These are phyloP conservation scores for Cryptococcus sp. DNA, from an alignment of 1,284 basidiomycete species.

Conservation along the genomic window DNA sequence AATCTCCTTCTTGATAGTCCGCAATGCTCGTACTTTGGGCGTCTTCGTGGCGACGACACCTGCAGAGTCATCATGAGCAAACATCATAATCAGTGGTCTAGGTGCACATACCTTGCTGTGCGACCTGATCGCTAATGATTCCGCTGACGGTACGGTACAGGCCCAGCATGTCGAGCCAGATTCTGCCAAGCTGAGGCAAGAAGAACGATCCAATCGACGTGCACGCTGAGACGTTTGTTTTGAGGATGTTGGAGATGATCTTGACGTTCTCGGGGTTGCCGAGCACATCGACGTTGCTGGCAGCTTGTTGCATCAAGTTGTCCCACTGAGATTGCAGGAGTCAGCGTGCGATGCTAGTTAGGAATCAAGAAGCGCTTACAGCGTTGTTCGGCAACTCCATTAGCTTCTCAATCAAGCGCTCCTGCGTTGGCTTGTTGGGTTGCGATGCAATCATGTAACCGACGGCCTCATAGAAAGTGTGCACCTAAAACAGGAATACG, in stretches of 20 bases:
- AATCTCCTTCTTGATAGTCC: constrained; percentile 99
- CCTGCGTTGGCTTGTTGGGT: constrained; percentile 95
- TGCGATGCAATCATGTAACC: constrained; percentile 99
- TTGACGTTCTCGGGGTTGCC: constrained; percentile 93
- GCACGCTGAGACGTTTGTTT: constrained; percentile 98
- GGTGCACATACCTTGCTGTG: constrained; percentile 66
- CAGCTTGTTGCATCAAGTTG: constrained; percentile 93
- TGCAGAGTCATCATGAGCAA: constrained; percentile 39
- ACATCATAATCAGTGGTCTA: background rate
- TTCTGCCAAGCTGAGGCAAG: constrained; percentile 89
- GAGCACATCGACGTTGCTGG: constrained; percentile 89
- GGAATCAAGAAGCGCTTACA: constrained; percentile 56
- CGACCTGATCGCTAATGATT: constrained; percentile 94
- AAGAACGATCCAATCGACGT: constrained; percentile 97
- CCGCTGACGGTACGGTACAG: constrained; percentile 96
- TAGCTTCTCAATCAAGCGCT: constrained; percentile 88
- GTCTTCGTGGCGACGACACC: constrained; percentile 95
- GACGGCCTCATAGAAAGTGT: constrained; percentile 97
- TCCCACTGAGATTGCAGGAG: constrained; percentile 71
- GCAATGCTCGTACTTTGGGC: constrained; percentile 88
- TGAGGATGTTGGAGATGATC: constrained; percentile 94
- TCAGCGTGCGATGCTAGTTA: background rate
- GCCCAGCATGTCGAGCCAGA: constrained; percentile 98
- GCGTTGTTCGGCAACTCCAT: constrained; percentile 99
- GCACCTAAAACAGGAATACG: constrained; percentile 59